Evolutionary conservation across 1,139 yeast species (phyloP), one percentile per base, ranked within the genome.

Genomic region (Blastobotrys proliferans): DNA sequence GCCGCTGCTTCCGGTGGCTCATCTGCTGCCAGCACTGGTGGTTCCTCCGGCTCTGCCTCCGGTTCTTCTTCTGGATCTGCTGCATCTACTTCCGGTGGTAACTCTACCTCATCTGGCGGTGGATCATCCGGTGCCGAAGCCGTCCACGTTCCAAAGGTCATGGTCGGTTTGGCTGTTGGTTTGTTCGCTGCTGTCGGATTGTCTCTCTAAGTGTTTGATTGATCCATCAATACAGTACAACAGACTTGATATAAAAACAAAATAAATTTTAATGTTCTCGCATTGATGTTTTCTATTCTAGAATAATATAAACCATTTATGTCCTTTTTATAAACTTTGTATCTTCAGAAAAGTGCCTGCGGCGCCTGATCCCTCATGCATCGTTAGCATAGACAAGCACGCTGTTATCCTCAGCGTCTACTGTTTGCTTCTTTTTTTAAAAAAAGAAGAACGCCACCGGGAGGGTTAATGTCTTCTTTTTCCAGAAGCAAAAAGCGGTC

Each of bases 181-280:
- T 26, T 51, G 32, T 36, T 50, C 26, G 51, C 52, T 26, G 46
- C 52, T 28, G 41, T 51, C 27, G 51, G 51, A 22, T 33, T 50
- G 29, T 31, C 44, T 19, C 24, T 44, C 30, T 46, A 47, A 45
- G 24, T 19, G 13, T 19, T 24, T 18, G 8, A 10, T 6, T 14
- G 5, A 18, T 14, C 13, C 13, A 8, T 27, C 6, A 8, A 27
- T 27, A 6, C 13, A 27, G 8, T 9, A 6, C 30, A 27, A 27
- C n/a, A 27, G 13, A 6, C 9, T 34, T 18, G 29, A 18, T 9
- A 24, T 11, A 35, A 9, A 24, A 26, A 37, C 24, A 8, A 10
- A 10, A 37, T 14, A 30, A 28, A 24, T 20, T 29, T 25, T 21
- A n/a, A 25, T 27, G 21, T 22, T 17, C 27, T 30, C 16, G 25